Percentiles rank a stretch among this genome's conserved stretches.
phyloP scores from a whole-genome alignment of 2,329 filamentous ascomycete species.

The Fusarium illudens region DNA sequence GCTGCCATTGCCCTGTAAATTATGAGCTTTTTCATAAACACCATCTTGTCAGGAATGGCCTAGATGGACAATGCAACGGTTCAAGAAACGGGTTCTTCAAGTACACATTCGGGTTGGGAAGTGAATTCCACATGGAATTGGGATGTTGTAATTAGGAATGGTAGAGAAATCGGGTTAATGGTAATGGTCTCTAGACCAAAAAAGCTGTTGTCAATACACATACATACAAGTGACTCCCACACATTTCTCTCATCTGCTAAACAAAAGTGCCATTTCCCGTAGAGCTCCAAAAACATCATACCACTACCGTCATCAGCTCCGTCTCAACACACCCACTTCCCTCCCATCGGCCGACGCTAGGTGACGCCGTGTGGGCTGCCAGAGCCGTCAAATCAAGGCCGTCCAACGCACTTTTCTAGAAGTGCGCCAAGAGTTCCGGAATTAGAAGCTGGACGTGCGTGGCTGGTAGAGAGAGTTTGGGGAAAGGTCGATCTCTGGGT shows the following conservation, averaged over 20 bases:
- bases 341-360: constrained; percentile 6
- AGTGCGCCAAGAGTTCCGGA: constrained; percentile 6
- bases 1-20: constrained; percentile 51
- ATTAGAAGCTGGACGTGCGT: not conserved
- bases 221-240: constrained; percentile 25
- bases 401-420: constrained; percentile 7
- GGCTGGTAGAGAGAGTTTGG: not conserved
- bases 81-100: not conserved
- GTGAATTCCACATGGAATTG: constrained; percentile 7
- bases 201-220: constrained; percentile 23
- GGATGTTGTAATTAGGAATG: constrained; percentile 12
- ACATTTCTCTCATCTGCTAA: not conserved
- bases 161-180: constrained; percentile 25
- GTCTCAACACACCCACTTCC: not conserved
- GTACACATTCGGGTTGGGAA: constrained; percentile 1
- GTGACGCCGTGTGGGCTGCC: constrained; percentile 4
- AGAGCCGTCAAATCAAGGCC: constrained; percentile 2
- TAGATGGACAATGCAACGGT: not conserved
- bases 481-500: not conserved
- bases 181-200: constrained; percentile 31
- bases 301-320: constrained; percentile 1
- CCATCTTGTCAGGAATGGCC: not conserved
- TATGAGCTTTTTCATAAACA: not conserved
- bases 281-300: not conserved
- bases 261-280: not conserved